Evolutionary conservation across 2,329 filamentous ascomycete species (phyloP), one percentile per base, ranked within the genome.

Genomic region (Aspergillus sp.): DNA sequence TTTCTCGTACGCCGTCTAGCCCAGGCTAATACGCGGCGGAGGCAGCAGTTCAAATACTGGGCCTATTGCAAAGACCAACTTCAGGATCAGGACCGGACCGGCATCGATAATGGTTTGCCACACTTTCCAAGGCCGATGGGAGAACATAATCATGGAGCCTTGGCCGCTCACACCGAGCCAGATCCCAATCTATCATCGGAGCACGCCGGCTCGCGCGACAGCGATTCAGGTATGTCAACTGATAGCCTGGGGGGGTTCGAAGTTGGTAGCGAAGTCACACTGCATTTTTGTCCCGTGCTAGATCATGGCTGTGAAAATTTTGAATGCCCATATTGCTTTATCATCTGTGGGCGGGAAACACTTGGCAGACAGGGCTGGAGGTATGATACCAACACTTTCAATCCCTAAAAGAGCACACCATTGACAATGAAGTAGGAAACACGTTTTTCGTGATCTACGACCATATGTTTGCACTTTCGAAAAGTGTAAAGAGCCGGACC

Each of bases 1-100:
- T 55, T 46, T n/a, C 37, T 56, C 3, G 21, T 50, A 6, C 37
- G 17, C 1, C 53, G 53, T n/a, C 31, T 56, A n/a, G 53, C 45
- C 7, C 24, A 23, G 12, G 45, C 53, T 14, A 56, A 56, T 19
- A 48, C 39, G 11, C 37, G 11, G 4, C 45, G 53, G 12, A 44
- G 53, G 15, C 37, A 56, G 9, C 53, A 50, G 23, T 56, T 56
- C 24, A 43, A 37, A 45, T 56, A 56, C 19, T 56, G 53, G 53
- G 24, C 33, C 8, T 43, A 50, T 1, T 37, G 48, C 6, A 43
- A 41, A 21, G 37, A 21, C 5, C 41, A 51, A 24, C 33, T 27
- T 14, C 15, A 43, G 3, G 17, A 41, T 8, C 6, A 41, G 3
- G 21, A 21, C 17, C 37, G 23, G 23, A 24, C 6, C 7, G 23